Evolutionary conservation across 2,329 filamentous ascomycete genomes (phyloP).

Genomic region (Neodidymelliopsis sp.): DNA sequence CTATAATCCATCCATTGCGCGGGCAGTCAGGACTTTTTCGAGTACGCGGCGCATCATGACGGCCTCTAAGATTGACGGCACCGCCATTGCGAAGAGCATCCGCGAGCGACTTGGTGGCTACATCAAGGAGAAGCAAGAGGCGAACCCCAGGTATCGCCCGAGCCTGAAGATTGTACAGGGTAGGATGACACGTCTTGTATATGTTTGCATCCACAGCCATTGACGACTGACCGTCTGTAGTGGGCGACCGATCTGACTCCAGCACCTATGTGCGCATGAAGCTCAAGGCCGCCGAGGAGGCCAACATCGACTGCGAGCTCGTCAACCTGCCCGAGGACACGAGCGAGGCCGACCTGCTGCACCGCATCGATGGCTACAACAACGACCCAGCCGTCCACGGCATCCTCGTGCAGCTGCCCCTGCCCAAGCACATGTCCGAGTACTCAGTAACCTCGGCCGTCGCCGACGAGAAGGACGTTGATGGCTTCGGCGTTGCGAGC

Average conservation of each 20-base stretch:
- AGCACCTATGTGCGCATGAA: slow-evolving; percentile 99
- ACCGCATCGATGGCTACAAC: slow-evolving; percentile 83
- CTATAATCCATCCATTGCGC: slow-evolving; percentile 25
- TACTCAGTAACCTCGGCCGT: slow-evolving; percentile 90
- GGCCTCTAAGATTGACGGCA: slow-evolving; percentile 93
- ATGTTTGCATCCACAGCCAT: slow-evolving; percentile 6
- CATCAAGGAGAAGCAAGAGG: slow-evolving; percentile 80
- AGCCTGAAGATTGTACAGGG: slow-evolving; percentile 95
- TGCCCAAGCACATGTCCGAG: slow-evolving; percentile 90
- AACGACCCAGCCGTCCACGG: slow-evolving; percentile 86
- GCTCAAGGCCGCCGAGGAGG: slow-evolving; percentile 94
- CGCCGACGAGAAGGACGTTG: slow-evolving; percentile 93
- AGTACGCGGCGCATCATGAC: slow-evolving; percentile 72
- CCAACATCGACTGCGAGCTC: slow-evolving; percentile 87
- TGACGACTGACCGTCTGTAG: slow-evolving; percentile 55
- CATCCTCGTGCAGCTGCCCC: slow-evolving; percentile 90
- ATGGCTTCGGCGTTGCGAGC: slow-evolving; percentile 92
- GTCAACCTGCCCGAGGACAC: slow-evolving; percentile 83
- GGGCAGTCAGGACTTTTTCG: slow-evolving; percentile 52
- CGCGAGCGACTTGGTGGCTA: slow-evolving; percentile 81
- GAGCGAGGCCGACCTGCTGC: slow-evolving; percentile 83
- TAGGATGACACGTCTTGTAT: slow-evolving; percentile 51
- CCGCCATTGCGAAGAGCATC: slow-evolving; percentile 90
- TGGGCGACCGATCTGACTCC: slow-evolving; percentile 92
- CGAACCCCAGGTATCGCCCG: slow-evolving; percentile 87